A percentile compares a stretch with the other conserved stretches of the same genome.
Conservation (phyloP, 108 stramenopile species). For the Tribonema minus region DNA sequence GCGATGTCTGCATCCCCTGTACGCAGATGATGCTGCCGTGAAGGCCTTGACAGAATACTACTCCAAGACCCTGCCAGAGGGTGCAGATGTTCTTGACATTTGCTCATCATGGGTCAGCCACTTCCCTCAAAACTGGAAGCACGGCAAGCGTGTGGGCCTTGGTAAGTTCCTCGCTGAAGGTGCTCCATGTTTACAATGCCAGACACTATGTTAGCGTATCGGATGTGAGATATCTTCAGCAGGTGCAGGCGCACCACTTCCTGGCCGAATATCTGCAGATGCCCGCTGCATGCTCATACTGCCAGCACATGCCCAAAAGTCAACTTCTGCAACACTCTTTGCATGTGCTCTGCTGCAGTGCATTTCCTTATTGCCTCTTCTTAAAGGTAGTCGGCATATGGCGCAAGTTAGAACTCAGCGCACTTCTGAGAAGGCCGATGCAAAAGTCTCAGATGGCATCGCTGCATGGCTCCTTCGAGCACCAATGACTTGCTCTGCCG, state of each 20-base stretch:
- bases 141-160: conserved; percentile 38
- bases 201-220: conserved; percentile 27
- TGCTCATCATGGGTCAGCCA: conserved; percentile 86
- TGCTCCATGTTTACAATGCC: neutral
- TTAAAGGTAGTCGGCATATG: no score
- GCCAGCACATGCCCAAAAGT: neutral
- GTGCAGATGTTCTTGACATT: conserved; percentile 84
- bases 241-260: no score
- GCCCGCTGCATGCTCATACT: neutral
- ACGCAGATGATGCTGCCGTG: conserved; percentile 37
- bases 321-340: neutral
- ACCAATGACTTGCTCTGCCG: no score
- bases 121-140: conserved; percentile 58
- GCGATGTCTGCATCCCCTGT: no score
- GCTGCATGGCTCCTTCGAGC: no score
- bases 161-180: neutral
- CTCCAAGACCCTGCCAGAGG: conserved; percentile 64
- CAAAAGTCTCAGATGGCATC: no score
- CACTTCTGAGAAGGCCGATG: no score
- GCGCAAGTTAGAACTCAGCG: no score
- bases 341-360: neutral
- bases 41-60: conserved; percentile 64
- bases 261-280: no score
- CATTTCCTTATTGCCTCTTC: no score
- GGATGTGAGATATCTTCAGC: no score